Evolutionary conservation across 1,284 basidiomycete species (phyloP), one percentile per base, ranked within the genome.

Genomic region (Cystobasidiaceae sp.): DNA sequence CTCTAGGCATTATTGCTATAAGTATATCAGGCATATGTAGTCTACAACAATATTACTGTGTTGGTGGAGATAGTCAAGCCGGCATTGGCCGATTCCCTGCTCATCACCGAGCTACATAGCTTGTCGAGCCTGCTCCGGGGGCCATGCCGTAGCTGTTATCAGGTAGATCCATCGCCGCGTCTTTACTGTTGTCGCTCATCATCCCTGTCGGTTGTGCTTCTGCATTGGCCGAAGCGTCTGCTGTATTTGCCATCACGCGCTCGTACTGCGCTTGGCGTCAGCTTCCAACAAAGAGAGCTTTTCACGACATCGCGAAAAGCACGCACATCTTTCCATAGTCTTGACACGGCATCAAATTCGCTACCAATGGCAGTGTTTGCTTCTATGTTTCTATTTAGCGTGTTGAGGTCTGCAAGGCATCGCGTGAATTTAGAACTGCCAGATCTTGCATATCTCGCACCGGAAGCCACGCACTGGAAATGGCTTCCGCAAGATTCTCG

Each of bases 81-180:
- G 11, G 9, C 32, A 55, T 32, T 21, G 27, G n/a, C 32, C 19
- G 32, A 37, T 2, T 7, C 11, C 7, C 45, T 48, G 11, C 45
- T 2, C 32, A 19, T 34, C 30, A 59, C 30, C 44, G 56, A 1
- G 17, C 43, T 6, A 46, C 33, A 48, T 64, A 64, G 43, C 61
- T 64, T 11, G 61, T 64, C 9, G 61, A 64, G 13, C 61, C 61
- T 7, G 43, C 61, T n/a, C 61, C 61, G 25, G 61, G 61, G 19
- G 44, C 51, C 15, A 64, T 41, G 13, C 52, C 61, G 23, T 46
- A 64, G 44, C 61, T 64, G 2, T 54, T 25, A 17, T 64, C 61
- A 13, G 32, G 41, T 17, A 28, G 39, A 33, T 25, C 25, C 21
- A 44, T 28, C 30, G 21, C 30, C 4, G 25, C 19, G 4, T 44